phyloP scores from a whole-genome alignment of 805 yeast species.

The Candida manassasensis region DNA sequence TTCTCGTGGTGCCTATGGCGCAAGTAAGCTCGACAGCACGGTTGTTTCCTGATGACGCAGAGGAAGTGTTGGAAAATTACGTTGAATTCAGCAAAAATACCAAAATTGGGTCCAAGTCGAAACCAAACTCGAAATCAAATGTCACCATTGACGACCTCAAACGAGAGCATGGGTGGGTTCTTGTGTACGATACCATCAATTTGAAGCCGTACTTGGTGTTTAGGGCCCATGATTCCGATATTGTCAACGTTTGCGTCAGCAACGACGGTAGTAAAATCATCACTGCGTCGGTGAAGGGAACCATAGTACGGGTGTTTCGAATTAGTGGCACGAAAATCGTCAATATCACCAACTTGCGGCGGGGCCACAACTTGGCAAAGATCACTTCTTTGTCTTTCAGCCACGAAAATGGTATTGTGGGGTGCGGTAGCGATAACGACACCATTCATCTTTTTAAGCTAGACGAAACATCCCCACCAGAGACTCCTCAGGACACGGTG shows the following conservation, averaged over 20 bases:
- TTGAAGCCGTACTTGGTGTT: slow-evolving; percentile 28
- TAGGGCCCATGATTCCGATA: slow-evolving; percentile 36
- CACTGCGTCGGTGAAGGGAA: slow-evolving; percentile 41
- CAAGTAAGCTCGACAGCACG: slow-evolving; percentile 27
- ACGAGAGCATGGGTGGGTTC: slow-evolving; percentile 31
- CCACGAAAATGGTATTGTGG: slow-evolving; percentile 28
- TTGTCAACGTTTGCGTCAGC: slow-evolving; percentile 29
- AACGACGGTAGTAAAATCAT: slow-evolving; percentile 27
- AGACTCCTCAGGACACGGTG: slow-evolving; percentile 8
- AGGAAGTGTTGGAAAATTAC: slow-evolving; percentile 12
- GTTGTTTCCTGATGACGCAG: slow-evolving; percentile 19
- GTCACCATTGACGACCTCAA: slow-evolving; percentile 26
- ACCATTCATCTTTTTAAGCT: slow-evolving; percentile 39
- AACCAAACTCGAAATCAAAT: slow-evolving; percentile 12
- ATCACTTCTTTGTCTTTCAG: slow-evolving; percentile 34
- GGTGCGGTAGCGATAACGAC: slow-evolving; percentile 37
- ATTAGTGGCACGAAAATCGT: slow-evolving; percentile 15
- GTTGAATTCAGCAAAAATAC: slow-evolving; percentile 25
- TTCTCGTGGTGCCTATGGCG: slow-evolving; percentile 31
- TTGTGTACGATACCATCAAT: slow-evolving; percentile 36
- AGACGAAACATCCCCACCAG: slow-evolving; percentile 6
- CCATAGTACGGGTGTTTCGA: slow-evolving; percentile 35
- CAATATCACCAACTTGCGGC: slow-evolving; percentile 30
- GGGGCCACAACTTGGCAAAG: slow-evolving; percentile 36
- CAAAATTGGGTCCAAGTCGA: slow-evolving; percentile 5